These are phyloP conservation scores for Vigna trinervia DNA, from an alignment of 306 rosid species.

Conservation along the genomic window DNA sequence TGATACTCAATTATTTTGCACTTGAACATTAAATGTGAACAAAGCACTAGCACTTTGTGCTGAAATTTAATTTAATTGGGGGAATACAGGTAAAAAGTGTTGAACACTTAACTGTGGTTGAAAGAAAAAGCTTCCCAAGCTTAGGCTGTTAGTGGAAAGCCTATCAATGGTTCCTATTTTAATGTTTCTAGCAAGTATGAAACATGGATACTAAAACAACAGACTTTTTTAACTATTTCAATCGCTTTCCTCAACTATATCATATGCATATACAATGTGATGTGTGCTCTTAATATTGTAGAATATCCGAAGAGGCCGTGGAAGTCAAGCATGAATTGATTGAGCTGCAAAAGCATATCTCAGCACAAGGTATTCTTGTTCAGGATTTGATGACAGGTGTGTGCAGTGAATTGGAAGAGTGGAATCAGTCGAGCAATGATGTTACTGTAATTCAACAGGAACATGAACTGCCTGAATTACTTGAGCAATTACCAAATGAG, in stretches of 20 bases:
- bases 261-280: slow-evolving; percentile 11
- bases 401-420: slow-evolving; percentile 81
- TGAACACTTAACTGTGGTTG: slow-evolving; percentile 1
- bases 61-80: slow-evolving; percentile 24
- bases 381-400: slow-evolving; percentile 97
- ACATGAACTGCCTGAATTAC: slow-evolving; percentile 55
- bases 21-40: slow-evolving; percentile 24
- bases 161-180: slow-evolving; percentile 27
- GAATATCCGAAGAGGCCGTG: slow-evolving; percentile 97
- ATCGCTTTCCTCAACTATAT: slow-evolving; percentile 25
- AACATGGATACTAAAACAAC: slow-evolving; percentile 24
- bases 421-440: slow-evolving; percentile 64
- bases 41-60: slow-evolving; percentile 12
- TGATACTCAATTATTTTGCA: not conserved
- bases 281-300: slow-evolving; percentile 47
- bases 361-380: slow-evolving; percentile 89
- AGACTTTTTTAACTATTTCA: not conserved
- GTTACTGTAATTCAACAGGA: slow-evolving; percentile 53
- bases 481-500: slow-evolving; percentile 62
- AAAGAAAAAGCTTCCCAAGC: slow-evolving; percentile 20
- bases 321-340: slow-evolving; percentile 91
- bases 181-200: slow-evolving; percentile 27
- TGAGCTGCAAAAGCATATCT: slow-evolving; percentile 89
- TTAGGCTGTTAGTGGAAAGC: slow-evolving; percentile 15
- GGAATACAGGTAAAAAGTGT: not conserved